Evolutionary conservation across 495 filamentous ascomycete species (phyloP), one percentile per base, ranked within the genome.

Genomic region (Neurospora intermedia): DNA sequence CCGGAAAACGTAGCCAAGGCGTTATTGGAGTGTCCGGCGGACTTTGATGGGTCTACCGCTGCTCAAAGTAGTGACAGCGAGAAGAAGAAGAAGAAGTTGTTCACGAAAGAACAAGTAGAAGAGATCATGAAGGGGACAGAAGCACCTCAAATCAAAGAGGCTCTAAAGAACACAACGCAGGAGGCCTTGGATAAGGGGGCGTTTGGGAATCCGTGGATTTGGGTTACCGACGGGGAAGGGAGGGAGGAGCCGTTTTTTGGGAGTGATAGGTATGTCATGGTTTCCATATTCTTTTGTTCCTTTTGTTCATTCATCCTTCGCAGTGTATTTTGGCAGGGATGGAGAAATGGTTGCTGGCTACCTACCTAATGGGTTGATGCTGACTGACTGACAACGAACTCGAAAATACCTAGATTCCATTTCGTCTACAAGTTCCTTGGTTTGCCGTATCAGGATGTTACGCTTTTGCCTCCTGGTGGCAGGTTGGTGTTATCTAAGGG

Each of bases 141-240:
- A 9, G 80, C 76, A 31, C 79, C 83, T 0, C 81, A 89, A 76
- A 85, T 86, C 74, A 94, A 94, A 82, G 80, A 88, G 39, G 80
- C 78, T 39, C 78, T 94, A 69, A 85, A 83, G 69, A 83, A 79
- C 4, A 86, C 87, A 41, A 94, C 91, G 41, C 80, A 87, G 73
- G 83, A 85, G 74, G 88, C 85, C 7, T 75, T 93, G 13, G 85
- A 89, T 48, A 80, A 77, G 20, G 92, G 92, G 0, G 91, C 91
- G 1, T 94, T 91, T 80, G 92, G 92, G 0, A 88, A 88, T 70
- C 92, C 92, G 1, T 94, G 92, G 91, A 83, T 92, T 73, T 91
- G 88, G 86, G 91, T 89, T n/a, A 82, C 79, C n/a, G 88, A 92
- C 76, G 80, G 84, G 11, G 48, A 69, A 31, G 89, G 90, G 6